Conservation (phyloP, 768 basidiomycete species). For the Calocybe gangraenosa region DNA sequence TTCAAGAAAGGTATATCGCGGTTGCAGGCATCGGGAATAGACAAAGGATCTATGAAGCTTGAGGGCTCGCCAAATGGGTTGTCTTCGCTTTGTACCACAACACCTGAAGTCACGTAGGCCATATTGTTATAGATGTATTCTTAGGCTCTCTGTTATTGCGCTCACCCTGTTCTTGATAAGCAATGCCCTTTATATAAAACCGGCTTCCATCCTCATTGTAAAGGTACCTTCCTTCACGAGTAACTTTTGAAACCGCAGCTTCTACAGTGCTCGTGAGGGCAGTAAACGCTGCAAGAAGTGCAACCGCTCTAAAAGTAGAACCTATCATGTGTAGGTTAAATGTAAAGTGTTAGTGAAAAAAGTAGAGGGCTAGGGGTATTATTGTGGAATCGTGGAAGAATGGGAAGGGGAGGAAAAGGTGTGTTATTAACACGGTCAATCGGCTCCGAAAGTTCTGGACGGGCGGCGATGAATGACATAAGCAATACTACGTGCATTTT, state of each 20-base stretch:
- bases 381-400: not conserved
- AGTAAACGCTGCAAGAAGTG: slow-evolving; percentile 33
- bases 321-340: slow-evolving; percentile 20
- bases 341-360: slow-evolving; percentile 3
- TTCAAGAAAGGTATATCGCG: slow-evolving; percentile 79
- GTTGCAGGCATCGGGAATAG: slow-evolving; percentile 59
- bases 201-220: slow-evolving; percentile 71
- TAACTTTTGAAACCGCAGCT: slow-evolving; percentile 61
- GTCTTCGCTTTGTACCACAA: slow-evolving; percentile 39
- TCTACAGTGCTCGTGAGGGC: slow-evolving; percentile 44
- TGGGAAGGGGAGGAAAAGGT: slow-evolving; percentile 6
- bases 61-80: slow-evolving; percentile 70
- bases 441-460: not conserved
- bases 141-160: not conserved
- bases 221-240: slow-evolving; percentile 74
- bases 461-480: not conserved
- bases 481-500: too few relatives aligned
- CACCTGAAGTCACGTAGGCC: slow-evolving; percentile 23
- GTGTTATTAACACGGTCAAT: not conserved
- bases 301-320: slow-evolving; percentile 24
- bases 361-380: slow-evolving; percentile 3
- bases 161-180: slow-evolving; percentile 79
- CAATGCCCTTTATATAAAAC: slow-evolving; percentile 87
- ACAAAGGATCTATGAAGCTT: slow-evolving; percentile 77
- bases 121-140: not conserved